phyloP scores from a whole-genome alignment of 2,329 filamentous ascomycete genomes.

The Diaporthe sp. region DNA sequence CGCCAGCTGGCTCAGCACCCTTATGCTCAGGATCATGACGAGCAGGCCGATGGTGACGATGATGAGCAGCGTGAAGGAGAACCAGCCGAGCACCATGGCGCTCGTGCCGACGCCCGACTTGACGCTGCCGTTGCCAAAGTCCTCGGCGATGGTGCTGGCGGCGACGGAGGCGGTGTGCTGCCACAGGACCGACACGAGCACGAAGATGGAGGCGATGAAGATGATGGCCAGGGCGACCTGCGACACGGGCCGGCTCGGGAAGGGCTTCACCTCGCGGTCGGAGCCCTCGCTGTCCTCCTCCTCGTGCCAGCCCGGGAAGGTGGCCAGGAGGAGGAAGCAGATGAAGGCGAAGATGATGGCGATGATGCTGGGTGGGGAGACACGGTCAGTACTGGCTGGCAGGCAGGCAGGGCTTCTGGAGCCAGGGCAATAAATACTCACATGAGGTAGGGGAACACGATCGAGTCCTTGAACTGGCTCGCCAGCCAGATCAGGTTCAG shows the following conservation, averaged over 20 bases:
- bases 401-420: no score
- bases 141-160: conserved; percentile 92
- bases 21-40: conserved; percentile 96
- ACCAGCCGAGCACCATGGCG: conserved; percentile 98
- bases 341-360: conserved; percentile 98
- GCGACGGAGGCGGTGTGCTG: conserved; percentile 97
- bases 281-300: conserved; percentile 85
- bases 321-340: conserved; percentile 93
- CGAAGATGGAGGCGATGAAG: conserved; percentile 80
- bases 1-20: conserved; percentile 77
- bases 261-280: conserved; percentile 92
- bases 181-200: conserved; percentile 85
- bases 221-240: conserved; percentile 95
- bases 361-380: conserved; percentile 77
- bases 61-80: conserved; percentile 92
- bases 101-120: conserved; percentile 90
- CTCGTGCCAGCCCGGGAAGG: conserved; percentile 98
- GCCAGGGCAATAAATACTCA: conserved; percentile 60
- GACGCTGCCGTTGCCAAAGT: conserved; percentile 91
- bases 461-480: conserved; percentile 96
- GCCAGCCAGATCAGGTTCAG: conserved; percentile 98
- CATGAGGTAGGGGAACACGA: conserved; percentile 98
- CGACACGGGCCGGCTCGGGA: conserved; percentile 91
- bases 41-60: conserved; percentile 95
- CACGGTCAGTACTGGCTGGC: conserved; percentile 37